Conservation (phyloP, 176 grass and related monocot genomes). For the Hordeum vulgare region MorexV3_pseudomolecules_assembly NC_058518.1:473819309-473819808, state of each 20-base stretch:
- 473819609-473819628: neutral
- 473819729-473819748: neutral
- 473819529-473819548: too few species aligned
- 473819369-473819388: constrained; percentile 8
- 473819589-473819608: constrained; percentile 12
- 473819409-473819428: neutral
- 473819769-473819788: too few species aligned
- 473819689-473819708: constrained; percentile 22
- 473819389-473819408: neutral
- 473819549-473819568: too few species aligned
- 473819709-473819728: neutral
- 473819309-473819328: neutral
- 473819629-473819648: neutral
- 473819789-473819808: too few species aligned
- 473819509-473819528: neutral
- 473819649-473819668: constrained; percentile 2
- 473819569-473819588: neutral
- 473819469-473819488: neutral
- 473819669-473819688: neutral
- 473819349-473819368: neutral
- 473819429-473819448: neutral
- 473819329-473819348: neutral
- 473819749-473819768: neutral
- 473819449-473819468: neutral
- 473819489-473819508: neutral